Base-by-base conservation (phyloP, 2,329 filamentous ascomycete species). In the Colletotrichum trifolii region DNA sequence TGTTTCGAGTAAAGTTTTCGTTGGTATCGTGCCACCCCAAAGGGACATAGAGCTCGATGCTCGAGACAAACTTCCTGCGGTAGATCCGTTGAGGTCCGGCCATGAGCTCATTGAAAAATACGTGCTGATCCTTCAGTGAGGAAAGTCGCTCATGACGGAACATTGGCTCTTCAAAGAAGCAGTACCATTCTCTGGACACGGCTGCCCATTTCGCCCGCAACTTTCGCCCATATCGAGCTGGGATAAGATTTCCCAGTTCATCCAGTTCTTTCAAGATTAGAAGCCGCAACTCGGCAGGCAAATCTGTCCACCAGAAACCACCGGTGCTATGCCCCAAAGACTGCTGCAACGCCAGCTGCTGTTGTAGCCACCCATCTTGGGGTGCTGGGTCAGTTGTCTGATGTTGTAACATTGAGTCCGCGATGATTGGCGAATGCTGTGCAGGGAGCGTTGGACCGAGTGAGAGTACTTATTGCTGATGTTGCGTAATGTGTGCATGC, bases 131-230 rank as follows among this genome's bases (percentile, higher is more conserved):
- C 25, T 25, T 5, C 25, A 25, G 25, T 25, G 25, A 25, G 25
- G 25, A 25, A 1, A 25, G 25, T 5, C 25, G 25, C 25, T 25
- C 25, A 25, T 25, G 3, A 5, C 25, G 25, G 25, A 25, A 25
- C 4, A 25, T 25, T 25, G 4, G 25, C 25, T 25, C 25, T 25
- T 56, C 54, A 34, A 56, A 56, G n/a, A 48, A 56, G 9, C 2
- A 11, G 11, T 45, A 43, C 54, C 54, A 56, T 39, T 56, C 54
- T 2, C 11, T 12, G 34, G n/a, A 47, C 34, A 56, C 53, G 5
- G 42, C 11, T 15, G 35, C 43, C 42, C 12, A 25, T 48, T 10
- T 34, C 0, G 12, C 12, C 10, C 35, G 35, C 43, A 12, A 11
- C 9, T 48, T 3, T 25, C 25, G 25, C 25, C 25, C 25, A 25